Evolutionary conservation across 495 filamentous ascomycete species (phyloP).

Genomic region (Lasiosphaeria miniovina): DNA sequence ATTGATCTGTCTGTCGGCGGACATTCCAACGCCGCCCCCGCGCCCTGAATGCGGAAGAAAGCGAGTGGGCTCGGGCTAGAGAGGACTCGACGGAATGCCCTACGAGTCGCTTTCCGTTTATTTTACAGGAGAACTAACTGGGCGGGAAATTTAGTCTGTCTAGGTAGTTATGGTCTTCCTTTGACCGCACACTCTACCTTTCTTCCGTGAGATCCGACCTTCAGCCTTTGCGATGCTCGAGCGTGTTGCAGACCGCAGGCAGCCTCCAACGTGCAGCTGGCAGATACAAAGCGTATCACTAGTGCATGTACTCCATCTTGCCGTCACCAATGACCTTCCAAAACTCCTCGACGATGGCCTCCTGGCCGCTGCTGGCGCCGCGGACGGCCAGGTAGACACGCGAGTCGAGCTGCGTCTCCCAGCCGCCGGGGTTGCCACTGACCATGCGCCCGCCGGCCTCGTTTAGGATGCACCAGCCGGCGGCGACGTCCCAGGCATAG

Average conservation of each 20-base stretch:
- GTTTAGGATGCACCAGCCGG: constrained; percentile 81
- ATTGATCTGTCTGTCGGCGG: too few species aligned
- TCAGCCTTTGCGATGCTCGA: too few species aligned
- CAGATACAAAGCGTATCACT: neutral
- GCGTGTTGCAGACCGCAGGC: neutral
- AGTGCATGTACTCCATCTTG: constrained; percentile 53
- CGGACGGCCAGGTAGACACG: constrained; percentile 75
- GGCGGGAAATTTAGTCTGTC: too few species aligned
- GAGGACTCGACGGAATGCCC: too few species aligned
- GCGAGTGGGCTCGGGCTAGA: too few species aligned
- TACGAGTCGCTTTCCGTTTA: too few species aligned
- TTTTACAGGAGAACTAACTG: too few species aligned
- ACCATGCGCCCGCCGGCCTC: constrained; percentile 84
- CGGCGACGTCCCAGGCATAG: constrained; percentile 94
- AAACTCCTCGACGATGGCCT: constrained; percentile 73
- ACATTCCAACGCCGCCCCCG: too few species aligned
- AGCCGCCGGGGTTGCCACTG: constrained; percentile 71
- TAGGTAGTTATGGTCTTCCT: too few species aligned
- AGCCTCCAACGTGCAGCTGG: neutral
- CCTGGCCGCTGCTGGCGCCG: constrained; percentile 60
- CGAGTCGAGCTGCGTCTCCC: constrained; percentile 68
- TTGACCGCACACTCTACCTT: too few species aligned
- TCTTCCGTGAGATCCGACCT: too few species aligned
- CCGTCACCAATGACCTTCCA: constrained; percentile 49
- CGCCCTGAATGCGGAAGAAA: too few species aligned